Evolutionary conservation across 805 yeast genomes (phyloP).

Genomic region (Saccharomyces jurei): DNA sequence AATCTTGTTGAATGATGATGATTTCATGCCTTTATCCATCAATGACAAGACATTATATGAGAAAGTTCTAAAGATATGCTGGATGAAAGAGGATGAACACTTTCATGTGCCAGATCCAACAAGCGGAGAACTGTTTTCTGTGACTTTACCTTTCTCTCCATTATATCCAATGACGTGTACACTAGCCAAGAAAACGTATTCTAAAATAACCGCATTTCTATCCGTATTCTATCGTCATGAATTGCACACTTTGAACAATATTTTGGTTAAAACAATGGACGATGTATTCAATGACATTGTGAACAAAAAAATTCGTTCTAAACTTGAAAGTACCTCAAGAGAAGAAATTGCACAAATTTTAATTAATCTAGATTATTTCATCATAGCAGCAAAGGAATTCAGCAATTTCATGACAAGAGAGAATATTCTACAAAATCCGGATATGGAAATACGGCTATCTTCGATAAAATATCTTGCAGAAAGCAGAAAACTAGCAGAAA

Average conservation of each 20-base stretch:
- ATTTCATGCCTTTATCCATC: conserved; percentile 78
- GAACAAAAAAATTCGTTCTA: conserved; percentile 50
- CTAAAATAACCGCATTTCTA: conserved; percentile 55
- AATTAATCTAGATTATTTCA: conserved; percentile 80
- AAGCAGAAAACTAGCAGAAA: conserved; percentile 67
- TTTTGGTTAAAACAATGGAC: conserved; percentile 58
- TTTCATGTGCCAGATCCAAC: conserved; percentile 22
- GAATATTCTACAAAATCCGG: conserved; percentile 30
- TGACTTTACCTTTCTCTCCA: conserved; percentile 78
- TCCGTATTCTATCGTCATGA: conserved; percentile 58
- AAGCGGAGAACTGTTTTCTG: conserved; percentile 38
- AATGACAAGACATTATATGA: conserved; percentile 52
- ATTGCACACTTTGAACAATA: conserved; percentile 49
- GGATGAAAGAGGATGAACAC: conserved; percentile 52
- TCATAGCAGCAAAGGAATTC: conserved; percentile 64
- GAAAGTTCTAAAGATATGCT: conserved; percentile 54
- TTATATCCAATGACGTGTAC: conserved; percentile 83
- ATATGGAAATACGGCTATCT: conserved; percentile 36
- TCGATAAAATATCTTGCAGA: conserved; percentile 49
- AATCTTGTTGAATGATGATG: conserved; percentile 63
- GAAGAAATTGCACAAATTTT: conserved; percentile 86
- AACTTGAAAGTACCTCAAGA: conserved; percentile 64
- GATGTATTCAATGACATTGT: conserved; percentile 59
- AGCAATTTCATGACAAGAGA: conserved; percentile 36
- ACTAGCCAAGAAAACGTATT: conserved; percentile 56